Evolutionary conservation across 2,329 filamentous ascomycete species (phyloP).

Genomic region (Arachnopeziza araneosa): DNA sequence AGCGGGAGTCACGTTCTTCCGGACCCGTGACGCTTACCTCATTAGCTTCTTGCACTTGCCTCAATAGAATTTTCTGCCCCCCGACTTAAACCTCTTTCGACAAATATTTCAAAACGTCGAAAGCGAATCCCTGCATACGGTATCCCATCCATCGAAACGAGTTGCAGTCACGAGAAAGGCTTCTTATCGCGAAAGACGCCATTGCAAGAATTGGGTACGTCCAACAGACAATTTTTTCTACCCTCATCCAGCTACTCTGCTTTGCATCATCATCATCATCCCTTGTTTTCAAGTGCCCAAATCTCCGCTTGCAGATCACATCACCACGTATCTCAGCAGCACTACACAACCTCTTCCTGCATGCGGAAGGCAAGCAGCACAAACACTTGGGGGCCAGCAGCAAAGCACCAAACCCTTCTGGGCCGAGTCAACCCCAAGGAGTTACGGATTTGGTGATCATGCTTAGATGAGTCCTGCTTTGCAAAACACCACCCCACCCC

Average conservation of each 20-base stretch:
- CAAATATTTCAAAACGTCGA: too few relatives aligned
- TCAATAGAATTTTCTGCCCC: too few relatives aligned
- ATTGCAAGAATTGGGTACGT: not conserved
- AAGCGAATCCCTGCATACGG: too few relatives aligned
- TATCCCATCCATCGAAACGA: too few relatives aligned
- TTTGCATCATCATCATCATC: not conserved
- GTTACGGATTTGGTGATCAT: conserved; percentile 11
- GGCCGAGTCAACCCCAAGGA: conserved; percentile 8
- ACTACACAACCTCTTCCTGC: not conserved
- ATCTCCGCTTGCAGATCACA: not conserved
- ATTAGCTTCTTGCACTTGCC: too few relatives aligned
- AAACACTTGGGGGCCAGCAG: not conserved
- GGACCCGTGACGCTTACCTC: too few relatives aligned
- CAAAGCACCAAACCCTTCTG: conserved; percentile 1
- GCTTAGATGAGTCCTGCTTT: not conserved
- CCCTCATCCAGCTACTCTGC: not conserved
- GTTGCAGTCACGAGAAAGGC: too few relatives aligned
- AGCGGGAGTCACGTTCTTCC: too few relatives aligned
- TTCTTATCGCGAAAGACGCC: not conserved
- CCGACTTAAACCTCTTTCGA: too few relatives aligned
- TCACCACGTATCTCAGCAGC: not conserved
- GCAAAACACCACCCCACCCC: not conserved
- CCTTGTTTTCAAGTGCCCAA: not conserved
- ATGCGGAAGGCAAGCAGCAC: not conserved
- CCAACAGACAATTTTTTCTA: not conserved